Conservation (phyloP, 495 filamentous ascomycete genomes). For the Hypoxylon rickii region DNA sequence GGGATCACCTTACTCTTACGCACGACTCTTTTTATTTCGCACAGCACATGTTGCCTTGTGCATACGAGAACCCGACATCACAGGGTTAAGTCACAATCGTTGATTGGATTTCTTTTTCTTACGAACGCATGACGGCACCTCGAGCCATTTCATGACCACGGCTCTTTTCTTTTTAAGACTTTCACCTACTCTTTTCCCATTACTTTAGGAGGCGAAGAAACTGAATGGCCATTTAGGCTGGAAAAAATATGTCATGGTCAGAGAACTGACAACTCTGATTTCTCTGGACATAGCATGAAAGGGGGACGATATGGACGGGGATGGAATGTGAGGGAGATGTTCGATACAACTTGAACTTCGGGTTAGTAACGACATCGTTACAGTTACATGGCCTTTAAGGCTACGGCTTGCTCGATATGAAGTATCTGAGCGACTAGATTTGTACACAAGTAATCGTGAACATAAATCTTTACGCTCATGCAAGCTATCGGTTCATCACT, state of each 20-base stretch:
- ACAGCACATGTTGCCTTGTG: conserved; percentile 16
- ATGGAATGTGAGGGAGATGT: conserved; percentile 23
- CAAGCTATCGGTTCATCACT: no score
- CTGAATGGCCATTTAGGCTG: conserved; percentile 23
- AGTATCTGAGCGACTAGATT: conserved; percentile 13
- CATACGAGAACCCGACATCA: conserved; percentile 25
- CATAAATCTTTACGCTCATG: conserved; percentile 22
- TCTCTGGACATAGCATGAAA: conserved; percentile 48
- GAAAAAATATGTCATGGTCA: conserved; percentile 11
- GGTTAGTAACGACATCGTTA: conserved; percentile 10
- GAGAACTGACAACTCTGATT: conserved; percentile 37
- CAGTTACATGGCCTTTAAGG: conserved; percentile 20
- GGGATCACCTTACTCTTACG: conserved; percentile 8
- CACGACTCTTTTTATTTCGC: conserved; percentile 27
- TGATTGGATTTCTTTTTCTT: conserved; percentile 32
- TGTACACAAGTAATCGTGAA: conserved; percentile 40
- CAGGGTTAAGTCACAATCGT: conserved; percentile 23
- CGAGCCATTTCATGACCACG: conserved; percentile 33
- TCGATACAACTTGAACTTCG: conserved; percentile 18
- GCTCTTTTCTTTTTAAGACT: conserved; percentile 17
- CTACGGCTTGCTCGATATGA: conserved; percentile 14
- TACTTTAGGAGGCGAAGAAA: conserved; percentile 27
- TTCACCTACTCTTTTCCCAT: conserved; percentile 23
- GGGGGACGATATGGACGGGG: conserved; percentile 27
- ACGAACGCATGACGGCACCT: conserved; percentile 46